Conservation (phyloP, 306 rosid genomes). For the Abrus precatorius region DNA sequence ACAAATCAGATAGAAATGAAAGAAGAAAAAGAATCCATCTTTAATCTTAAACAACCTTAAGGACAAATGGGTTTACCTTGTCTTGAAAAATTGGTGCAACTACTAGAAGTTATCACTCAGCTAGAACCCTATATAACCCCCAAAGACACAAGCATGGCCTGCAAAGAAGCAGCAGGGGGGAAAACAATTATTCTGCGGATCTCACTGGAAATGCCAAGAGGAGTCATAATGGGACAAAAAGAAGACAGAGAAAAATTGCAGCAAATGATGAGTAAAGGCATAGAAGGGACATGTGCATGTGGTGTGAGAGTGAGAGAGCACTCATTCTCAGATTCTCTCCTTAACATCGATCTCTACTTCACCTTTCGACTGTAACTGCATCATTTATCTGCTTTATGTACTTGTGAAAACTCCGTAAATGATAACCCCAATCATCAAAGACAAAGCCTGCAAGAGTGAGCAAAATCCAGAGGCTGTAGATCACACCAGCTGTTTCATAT, state of each 20-base stretch:
- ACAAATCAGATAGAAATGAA: slow-evolving; percentile 30
- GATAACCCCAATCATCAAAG: slow-evolving; percentile 56
- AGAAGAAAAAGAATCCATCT: slow-evolving; percentile 28
- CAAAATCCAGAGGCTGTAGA: slow-evolving; percentile 26
- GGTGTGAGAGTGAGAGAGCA: slow-evolving; percentile 39
- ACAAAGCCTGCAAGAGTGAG: slow-evolving; percentile 40
- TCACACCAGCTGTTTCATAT: slow-evolving; percentile 36
- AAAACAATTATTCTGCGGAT: slow-evolving; percentile 54
- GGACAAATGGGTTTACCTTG: slow-evolving; percentile 61
- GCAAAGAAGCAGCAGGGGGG: slow-evolving; percentile 42
- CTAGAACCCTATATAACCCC: slow-evolving; percentile 27
- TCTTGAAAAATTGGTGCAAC: slow-evolving; percentile 55
- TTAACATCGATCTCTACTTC: slow-evolving; percentile 46
- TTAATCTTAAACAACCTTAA: slow-evolving; percentile 36
- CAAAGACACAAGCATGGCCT: slow-evolving; percentile 23
- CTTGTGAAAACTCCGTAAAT: slow-evolving; percentile 52
- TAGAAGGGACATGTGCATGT: slow-evolving; percentile 55
- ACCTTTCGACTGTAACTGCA: slow-evolving; percentile 53
- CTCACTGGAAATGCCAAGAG: slow-evolving; percentile 46
- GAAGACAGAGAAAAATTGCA: slow-evolving; percentile 31
- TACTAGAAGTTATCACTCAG: slow-evolving; percentile 41
- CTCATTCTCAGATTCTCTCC: slow-evolving; percentile 39
- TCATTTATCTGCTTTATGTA: slow-evolving; percentile 51
- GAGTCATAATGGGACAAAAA: slow-evolving; percentile 62
- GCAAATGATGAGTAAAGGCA: slow-evolving; percentile 41